Evolutionary conservation across 352 stramenopile genomes (phyloP).

Genomic region (Phytophthora aleatoria): DNA sequence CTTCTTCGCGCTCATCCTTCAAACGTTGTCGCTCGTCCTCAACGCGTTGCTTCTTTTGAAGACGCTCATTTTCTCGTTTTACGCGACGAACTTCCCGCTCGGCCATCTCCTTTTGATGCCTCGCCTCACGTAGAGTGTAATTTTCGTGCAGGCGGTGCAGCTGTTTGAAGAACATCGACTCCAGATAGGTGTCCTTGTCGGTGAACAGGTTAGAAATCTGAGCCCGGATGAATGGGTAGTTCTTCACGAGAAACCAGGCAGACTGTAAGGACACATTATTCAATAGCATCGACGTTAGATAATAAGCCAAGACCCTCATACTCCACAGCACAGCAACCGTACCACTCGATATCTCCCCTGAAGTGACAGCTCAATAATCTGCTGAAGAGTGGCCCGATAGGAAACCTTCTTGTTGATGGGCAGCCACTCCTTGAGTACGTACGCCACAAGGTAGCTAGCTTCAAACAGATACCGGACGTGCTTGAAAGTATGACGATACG

Average conservation of each 20-base stretch:
- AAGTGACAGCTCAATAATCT: conserved; percentile 81
- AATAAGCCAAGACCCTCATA: conserved; percentile 11
- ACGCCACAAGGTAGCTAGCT: conserved; percentile 82
- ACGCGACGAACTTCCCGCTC: conserved; percentile 65
- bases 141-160: conserved; percentile 75
- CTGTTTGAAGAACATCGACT: conserved; percentile 89
- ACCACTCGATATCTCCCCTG: conserved; percentile 78
- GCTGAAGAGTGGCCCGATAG: conserved; percentile 81
- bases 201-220: conserved; percentile 81
- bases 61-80: conserved; percentile 67
- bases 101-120: conserved; percentile 59
- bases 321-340: conserved; percentile 21
- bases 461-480: conserved; percentile 82
- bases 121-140: conserved; percentile 59
- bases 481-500: conserved; percentile 76
- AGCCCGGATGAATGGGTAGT: conserved; percentile 79
- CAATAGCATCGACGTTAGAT: conserved; percentile 31
- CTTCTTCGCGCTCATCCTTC: conserved; percentile 65
- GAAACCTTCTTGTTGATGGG: conserved; percentile 88
- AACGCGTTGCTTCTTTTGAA: conserved; percentile 44
- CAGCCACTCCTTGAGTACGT: conserved; percentile 85
- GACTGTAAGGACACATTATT: conserved; percentile 44
- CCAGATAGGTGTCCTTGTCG: conserved; percentile 74
- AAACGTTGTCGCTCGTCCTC: conserved; percentile 56
- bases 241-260: conserved; percentile 85